phyloP scores from a whole-genome alignment of 768 basidiomycete species.

The Boletus pseudopeckii region DNA sequence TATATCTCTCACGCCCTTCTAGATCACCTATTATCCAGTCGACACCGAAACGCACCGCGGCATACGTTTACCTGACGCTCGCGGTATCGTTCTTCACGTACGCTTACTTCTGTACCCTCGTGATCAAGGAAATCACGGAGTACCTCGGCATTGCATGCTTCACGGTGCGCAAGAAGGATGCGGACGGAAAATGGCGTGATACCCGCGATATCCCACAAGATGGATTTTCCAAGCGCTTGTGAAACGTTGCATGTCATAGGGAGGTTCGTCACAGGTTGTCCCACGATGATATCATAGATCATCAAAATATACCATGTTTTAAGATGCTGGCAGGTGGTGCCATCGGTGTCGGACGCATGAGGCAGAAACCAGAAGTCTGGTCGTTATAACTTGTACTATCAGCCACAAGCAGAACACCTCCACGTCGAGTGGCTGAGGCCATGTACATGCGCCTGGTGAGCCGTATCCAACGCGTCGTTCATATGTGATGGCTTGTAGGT shows the following conservation, averaged over 20 bases:
- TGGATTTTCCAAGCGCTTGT: constrained; percentile 21
- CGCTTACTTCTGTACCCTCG: constrained; percentile 73
- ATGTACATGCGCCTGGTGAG: no score
- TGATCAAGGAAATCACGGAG: constrained; percentile 85
- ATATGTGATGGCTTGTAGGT: no score
- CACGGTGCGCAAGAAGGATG: constrained; percentile 83
- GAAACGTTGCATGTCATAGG: not conserved
- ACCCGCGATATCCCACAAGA: constrained; percentile 29
- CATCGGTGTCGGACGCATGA: not conserved
- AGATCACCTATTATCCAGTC: constrained; percentile 74
- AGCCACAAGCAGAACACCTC: no score
- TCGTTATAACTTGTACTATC: no score
- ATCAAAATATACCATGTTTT: not conserved
- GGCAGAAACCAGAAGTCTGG: no score
- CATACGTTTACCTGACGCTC: constrained; percentile 74
- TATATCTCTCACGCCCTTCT: not conserved
- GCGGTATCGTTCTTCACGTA: constrained; percentile 67
- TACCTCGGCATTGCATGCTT: constrained; percentile 94
- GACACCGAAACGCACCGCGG: constrained; percentile 53
- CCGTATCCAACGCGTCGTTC: no score
- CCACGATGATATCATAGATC: not conserved
- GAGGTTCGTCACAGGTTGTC: not conserved
- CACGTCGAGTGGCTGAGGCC: no score
- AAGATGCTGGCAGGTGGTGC: not conserved
- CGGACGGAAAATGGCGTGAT: constrained; percentile 56